These are phyloP conservation scores for Neospermospora avenae DNA, from an alignment of 2,329 filamentous ascomycete species.

Conservation along the genomic window DNA sequence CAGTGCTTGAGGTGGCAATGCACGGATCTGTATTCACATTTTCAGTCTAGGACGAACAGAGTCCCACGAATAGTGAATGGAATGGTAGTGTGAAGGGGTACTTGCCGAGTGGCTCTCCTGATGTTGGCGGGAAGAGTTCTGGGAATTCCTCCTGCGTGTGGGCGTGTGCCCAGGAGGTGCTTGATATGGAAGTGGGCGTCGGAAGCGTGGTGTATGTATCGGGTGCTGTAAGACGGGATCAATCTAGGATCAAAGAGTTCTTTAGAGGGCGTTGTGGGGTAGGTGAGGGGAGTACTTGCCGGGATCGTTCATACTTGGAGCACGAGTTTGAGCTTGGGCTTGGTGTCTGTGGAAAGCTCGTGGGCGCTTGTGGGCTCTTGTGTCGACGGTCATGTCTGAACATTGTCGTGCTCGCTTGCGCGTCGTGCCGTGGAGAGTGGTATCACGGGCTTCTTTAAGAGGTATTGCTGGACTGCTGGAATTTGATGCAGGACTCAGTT, in stretches of 20 bases:
- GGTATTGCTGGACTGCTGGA: not conserved
- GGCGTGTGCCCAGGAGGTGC: not conserved
- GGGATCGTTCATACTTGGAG: constrained; percentile 68
- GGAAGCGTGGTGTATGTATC: constrained; percentile 3
- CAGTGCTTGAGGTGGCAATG: not conserved
- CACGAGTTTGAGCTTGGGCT: constrained; percentile 67
- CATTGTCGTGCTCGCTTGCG: not conserved
- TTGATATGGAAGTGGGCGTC: not conserved
- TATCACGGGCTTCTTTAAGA: not conserved
- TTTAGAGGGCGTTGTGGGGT: constrained; percentile 41
- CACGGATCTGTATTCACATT: constrained; percentile 9
- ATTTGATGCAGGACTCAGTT: not conserved
- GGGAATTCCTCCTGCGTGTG: not conserved
- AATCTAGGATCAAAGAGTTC: constrained; percentile 60
- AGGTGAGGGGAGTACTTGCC: constrained; percentile 64
- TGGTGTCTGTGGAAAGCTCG: not conserved
- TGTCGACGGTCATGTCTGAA: not conserved
- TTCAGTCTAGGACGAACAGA: constrained; percentile 18
- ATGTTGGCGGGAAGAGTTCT: constrained; percentile 6
- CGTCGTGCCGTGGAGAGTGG: not conserved
- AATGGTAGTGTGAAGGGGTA: constrained; percentile 2
- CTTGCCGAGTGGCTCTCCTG: constrained; percentile 11
- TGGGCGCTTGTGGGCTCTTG: not conserved
- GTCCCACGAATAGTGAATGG: not conserved
- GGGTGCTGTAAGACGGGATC: constrained; percentile 43